These are phyloP conservation scores for Microbotryum violaceum DNA, from an alignment of 1,284 basidiomycete genomes.

Conservation along the genomic window DNA sequence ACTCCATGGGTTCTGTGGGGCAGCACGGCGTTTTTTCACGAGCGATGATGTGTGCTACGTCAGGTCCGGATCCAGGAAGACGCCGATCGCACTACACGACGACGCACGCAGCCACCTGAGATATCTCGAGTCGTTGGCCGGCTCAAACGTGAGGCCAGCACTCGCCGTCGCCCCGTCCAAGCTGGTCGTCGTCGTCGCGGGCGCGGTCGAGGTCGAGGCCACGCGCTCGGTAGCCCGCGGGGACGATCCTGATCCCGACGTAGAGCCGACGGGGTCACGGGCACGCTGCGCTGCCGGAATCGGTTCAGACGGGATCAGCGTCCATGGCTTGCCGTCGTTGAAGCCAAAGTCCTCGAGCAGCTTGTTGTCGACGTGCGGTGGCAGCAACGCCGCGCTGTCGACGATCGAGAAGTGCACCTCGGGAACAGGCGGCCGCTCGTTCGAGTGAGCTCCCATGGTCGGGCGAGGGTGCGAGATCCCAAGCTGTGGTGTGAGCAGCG, in stretches of 20 bases:
- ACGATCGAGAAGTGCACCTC: slow-evolving; percentile 11
- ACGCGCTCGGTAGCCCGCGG: neutral
- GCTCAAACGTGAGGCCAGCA: too few species aligned
- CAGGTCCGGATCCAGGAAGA: too few species aligned
- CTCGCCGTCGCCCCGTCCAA: too few species aligned
- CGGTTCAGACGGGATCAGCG: too few species aligned
- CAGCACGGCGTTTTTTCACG: too few species aligned
- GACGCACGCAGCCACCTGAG: slow-evolving; percentile 21
- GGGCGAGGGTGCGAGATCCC: neutral
- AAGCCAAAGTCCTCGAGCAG: slow-evolving; percentile 19
- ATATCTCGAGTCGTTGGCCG: slow-evolving; percentile 8
- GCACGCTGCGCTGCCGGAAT: too few species aligned
- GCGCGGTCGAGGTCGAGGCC: neutral
- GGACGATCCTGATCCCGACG: too few species aligned
- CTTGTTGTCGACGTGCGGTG: slow-evolving; percentile 1
- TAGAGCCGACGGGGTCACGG: too few species aligned
- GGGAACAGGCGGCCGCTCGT: neutral
- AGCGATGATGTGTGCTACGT: too few species aligned
- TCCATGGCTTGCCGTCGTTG: slow-evolving; percentile 22
- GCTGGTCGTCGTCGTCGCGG: neutral
- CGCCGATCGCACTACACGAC: too few species aligned
- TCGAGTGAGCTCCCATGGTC: neutral
- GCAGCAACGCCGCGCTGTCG: neutral
- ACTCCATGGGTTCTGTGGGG: slow-evolving; percentile 75
- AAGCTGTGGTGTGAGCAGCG: neutral